Evolutionary conservation across 345 rosid species (phyloP).

Genomic region (Pseudoturritis turrita): DNA sequence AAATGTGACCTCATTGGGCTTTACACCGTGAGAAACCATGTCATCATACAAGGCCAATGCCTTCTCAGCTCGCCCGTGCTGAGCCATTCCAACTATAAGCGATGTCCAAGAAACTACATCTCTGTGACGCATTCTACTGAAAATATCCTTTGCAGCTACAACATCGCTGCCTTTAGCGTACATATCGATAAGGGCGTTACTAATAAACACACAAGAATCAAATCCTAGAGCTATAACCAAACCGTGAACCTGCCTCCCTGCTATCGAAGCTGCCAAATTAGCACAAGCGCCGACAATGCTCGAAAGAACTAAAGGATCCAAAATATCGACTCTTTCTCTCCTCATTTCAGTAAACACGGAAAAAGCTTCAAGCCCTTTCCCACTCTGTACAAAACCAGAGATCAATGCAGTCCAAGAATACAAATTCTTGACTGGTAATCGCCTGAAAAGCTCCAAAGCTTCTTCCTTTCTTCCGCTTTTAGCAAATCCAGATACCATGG

Average conservation of each 20-base stretch:
- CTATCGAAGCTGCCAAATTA: slow-evolving; percentile 51
- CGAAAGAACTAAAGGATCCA: slow-evolving; percentile 74
- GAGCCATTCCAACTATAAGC: slow-evolving; percentile 72
- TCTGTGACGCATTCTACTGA: slow-evolving; percentile 40
- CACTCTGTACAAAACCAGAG: slow-evolving; percentile 76
- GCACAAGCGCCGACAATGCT: slow-evolving; percentile 73
- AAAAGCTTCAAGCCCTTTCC: slow-evolving; percentile 52
- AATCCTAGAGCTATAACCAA: slow-evolving; percentile 49
- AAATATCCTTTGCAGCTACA: slow-evolving; percentile 49
- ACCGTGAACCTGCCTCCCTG: slow-evolving; percentile 67
- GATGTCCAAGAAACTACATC: slow-evolving; percentile 90
- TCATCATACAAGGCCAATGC: slow-evolving; percentile 57
- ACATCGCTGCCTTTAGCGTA: slow-evolving; percentile 81
- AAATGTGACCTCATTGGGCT: slow-evolving; percentile 79
- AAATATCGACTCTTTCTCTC: slow-evolving; percentile 56
- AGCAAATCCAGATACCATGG: slow-evolving; percentile 60
- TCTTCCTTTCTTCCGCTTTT: slow-evolving; percentile 57
- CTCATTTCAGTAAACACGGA: slow-evolving; percentile 59
- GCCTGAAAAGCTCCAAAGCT: slow-evolving; percentile 45
- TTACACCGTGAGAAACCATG: slow-evolving; percentile 58
- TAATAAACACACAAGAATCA: slow-evolving; percentile 56
- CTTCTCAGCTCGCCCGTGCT: slow-evolving; percentile 66
- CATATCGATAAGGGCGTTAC: slow-evolving; percentile 76
- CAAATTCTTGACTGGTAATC: slow-evolving; percentile 43
- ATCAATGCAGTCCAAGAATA: slow-evolving; percentile 70